Conservation (phyloP, 352 stramenopile species). For the Phytophthora uliginosa region DNA sequence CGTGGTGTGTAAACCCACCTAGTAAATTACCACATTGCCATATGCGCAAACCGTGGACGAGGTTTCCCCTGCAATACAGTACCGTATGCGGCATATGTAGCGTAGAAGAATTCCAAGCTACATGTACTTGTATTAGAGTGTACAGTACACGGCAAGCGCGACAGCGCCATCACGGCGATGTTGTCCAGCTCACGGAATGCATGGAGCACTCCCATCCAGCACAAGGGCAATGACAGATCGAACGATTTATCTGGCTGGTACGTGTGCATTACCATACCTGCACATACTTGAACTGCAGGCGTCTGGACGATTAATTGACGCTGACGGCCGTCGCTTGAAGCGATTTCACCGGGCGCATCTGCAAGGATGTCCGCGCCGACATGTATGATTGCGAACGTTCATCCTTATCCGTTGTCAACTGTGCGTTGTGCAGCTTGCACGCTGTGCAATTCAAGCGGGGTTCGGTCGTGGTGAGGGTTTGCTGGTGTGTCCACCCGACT, state of each 20-base stretch:
- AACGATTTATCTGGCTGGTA: background rate
- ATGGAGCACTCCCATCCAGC: background rate
- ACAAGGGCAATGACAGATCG: constrained; percentile 1
- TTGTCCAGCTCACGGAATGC: background rate
- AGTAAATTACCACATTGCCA: no score
- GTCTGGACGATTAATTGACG: background rate
- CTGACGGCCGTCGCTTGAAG: background rate
- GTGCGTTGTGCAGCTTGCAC: background rate
- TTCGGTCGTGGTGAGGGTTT: background rate
- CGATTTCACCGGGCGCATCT: background rate
- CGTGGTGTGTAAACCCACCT: no score
- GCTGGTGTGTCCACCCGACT: background rate
- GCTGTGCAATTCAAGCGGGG: background rate
- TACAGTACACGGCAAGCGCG: no score
- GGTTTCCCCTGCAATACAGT: no score
- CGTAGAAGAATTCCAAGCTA: background rate
- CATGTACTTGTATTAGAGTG: background rate
- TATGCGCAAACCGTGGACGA: no score
- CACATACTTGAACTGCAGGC: background rate
- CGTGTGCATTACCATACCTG: background rate
- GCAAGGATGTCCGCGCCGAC: background rate
- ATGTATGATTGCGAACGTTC: background rate
- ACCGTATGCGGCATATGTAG: no score
- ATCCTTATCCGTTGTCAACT: constrained; percentile 3
- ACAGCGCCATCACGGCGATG: no score